Evolutionary conservation across 345 rosid genomes (phyloP), one percentile per base, ranked within the genome.

Genomic region (Orychophragmus violaceus): DNA sequence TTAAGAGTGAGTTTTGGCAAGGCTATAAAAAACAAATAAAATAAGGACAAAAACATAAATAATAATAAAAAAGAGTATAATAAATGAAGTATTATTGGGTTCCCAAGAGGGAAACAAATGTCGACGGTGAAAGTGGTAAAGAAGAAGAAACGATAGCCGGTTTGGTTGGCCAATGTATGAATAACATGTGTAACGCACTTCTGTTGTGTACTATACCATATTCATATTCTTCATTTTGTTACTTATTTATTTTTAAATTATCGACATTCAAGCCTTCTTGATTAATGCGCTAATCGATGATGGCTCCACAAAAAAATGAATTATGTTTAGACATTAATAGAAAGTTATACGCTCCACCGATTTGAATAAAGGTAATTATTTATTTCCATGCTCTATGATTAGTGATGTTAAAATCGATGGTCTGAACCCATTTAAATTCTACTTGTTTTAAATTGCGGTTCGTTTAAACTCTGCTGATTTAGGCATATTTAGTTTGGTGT

Each of bases 31-130:
- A 18, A 1, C 3, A 16, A 21, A 35, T 5, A 46, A 68, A 35
- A 59, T 58, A 69, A 32, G 59, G 44, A 50, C 54, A 42, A 70
- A 59, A 60, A 52, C 68, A 52, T 6, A 70, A 61, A 61, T 62
- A 70, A 70, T 52, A 61, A 61, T 7, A 39, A 69, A 21, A n/a
- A 60, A 13, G 24, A 51, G 60, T 8, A 41, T 14, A 51, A 10
- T 70, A 30, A 70, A 70, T 61, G 62, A 41, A 42, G n/a, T 36
- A 22, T 37, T n/a, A 52, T 12, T 41, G 61, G 62, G 68, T 70
- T 61, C 30, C 74, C 68, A 61, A 61, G 54, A 70, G 11, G 74
- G 74, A 61, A 70, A 61, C 74, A 61, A 41, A 52, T 41, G 14
- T 59, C n/a, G n/a, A n/a, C n/a, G 11, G 29, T 58, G 64, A 58